Evolutionary conservation across 2,329 filamentous ascomycete genomes (phyloP).

Genomic region (Gaeumannomyces tritici): DNA sequence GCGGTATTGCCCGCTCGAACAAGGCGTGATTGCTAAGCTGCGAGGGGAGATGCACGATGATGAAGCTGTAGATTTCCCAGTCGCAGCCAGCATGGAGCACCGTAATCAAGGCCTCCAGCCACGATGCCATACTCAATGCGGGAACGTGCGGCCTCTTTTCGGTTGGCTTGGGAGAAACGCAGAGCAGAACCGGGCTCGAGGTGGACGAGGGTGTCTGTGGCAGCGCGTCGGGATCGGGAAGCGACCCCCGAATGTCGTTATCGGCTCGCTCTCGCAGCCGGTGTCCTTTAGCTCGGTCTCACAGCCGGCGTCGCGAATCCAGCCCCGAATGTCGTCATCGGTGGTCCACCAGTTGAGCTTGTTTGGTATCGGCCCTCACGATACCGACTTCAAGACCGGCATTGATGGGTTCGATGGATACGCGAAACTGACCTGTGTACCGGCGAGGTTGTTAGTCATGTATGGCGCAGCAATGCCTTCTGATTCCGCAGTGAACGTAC

Average conservation of each 20-base stretch:
- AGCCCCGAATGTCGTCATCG: constrained; percentile 87
- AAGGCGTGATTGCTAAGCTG: constrained; percentile 86
- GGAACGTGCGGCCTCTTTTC: neutral
- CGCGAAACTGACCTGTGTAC: constrained; percentile 62
- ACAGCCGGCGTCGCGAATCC: constrained; percentile 67
- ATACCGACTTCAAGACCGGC: constrained; percentile 49
- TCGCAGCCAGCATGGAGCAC: constrained; percentile 66
- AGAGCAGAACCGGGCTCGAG: constrained; percentile 40
- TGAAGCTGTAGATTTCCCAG: constrained; percentile 90
- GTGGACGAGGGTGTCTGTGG: constrained; percentile 34
- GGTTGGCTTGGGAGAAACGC: neutral
- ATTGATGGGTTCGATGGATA: constrained; percentile 64
- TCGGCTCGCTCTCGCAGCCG: constrained; percentile 97
- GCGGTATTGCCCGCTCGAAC: constrained; percentile 62
- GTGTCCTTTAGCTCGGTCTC: constrained; percentile 85
- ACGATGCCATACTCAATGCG: constrained; percentile 47
- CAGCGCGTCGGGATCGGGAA: constrained; percentile 46
- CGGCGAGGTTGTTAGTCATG: neutral
- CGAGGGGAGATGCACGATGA: constrained; percentile 74
- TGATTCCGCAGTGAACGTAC: constrained; percentile 33
- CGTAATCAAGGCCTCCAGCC: constrained; percentile 69
- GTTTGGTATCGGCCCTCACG: no score
- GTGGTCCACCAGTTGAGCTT: constrained; percentile 96
- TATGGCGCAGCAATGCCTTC: neutral
- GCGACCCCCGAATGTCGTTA: no score